Conservation (phyloP, 345 rosid genomes). For the Melastoma malabathricum region DNA sequence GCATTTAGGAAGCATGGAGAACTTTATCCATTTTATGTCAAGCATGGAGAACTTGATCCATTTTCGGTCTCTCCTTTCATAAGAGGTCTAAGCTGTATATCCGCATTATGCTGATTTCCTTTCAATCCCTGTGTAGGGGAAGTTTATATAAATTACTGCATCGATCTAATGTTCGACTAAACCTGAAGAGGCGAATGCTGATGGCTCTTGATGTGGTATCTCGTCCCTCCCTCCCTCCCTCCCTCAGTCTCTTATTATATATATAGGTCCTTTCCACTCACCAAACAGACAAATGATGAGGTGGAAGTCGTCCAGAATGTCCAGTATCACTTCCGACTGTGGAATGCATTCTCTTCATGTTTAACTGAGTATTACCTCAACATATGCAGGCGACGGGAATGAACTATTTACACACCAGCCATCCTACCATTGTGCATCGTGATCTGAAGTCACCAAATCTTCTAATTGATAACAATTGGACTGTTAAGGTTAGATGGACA, state of each 20-base stretch:
- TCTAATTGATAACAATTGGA: constrained; percentile 93
- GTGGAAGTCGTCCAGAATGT: too few species aligned
- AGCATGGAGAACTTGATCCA: too few species aligned
- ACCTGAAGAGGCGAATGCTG: constrained; percentile 78
- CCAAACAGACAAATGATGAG: too few species aligned
- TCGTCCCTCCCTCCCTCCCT: constrained; percentile 6
- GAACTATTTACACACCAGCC: constrained; percentile 91
- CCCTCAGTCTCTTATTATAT: background rate
- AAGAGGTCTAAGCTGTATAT: background rate
- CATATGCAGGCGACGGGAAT: constrained; percentile 80
- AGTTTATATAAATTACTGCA: constrained; percentile 85
- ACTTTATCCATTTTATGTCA: too few species aligned
- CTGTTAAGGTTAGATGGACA: constrained; percentile 53
- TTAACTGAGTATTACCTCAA: constrained; percentile 5
- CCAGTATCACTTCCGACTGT: too few species aligned
- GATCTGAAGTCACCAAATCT: constrained; percentile 96
- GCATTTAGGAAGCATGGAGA: too few species aligned
- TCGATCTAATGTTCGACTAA: constrained; percentile 61
- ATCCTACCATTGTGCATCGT: constrained; percentile 91
- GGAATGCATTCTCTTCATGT: too few species aligned
- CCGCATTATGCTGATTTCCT: constrained; percentile 1
- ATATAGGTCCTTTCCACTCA: background rate
- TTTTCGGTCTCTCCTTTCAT: too few species aligned
- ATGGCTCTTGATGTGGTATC: constrained; percentile 98
- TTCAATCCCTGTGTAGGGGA: constrained; percentile 44